Base-by-base conservation (phyloP, 1,284 basidiomycete genomes). In the Naganishia cerealis region DNA sequence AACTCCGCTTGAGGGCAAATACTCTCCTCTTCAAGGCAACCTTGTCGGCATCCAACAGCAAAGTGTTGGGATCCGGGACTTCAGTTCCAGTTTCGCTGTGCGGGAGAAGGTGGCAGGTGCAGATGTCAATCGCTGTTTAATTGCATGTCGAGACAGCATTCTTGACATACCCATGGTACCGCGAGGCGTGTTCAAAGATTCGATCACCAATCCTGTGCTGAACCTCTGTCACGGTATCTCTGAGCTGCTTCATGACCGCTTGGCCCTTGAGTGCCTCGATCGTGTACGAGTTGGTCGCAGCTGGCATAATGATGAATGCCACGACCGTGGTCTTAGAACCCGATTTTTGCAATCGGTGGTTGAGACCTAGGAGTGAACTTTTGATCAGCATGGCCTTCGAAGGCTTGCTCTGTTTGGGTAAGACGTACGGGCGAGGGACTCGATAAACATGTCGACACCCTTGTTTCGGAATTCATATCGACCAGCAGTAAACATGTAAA, bases 391-490 rank as follows among this genome's bases (percentile, higher is more conserved):
- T 21, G 46, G 38, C 26, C 33, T 24, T 9, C 21, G 26, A n/a
- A 54, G 24, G 38, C 24, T 16, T 3, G 29, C 18, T 29, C 13
- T 12, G 16, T 18, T 15, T 15, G 12, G 43, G 33, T 48, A 57
- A 59, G 8, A 78, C 82, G 73, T 66, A 81, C 93, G 90, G 38
- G 95, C 94, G 67, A 99, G 87, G 36, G 90, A 87, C 82, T 99
- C 95, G 76, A 99, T 94, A 80, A 97, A 99, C 94, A 99, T 96
- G 80, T 99, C 95, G 53, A 97, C 93, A 74, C 95, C 95, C 84
- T 99, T 99, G 85, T 99, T 99, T 56, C 95, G 87, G 81, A 96
- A 98, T 81, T 99, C 95, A 81, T 99, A 99, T 58, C 95, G 87
- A 57, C 95, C 95, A n/a, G 95, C 95, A 16, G 93, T 98, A 83